Conservation (phyloP, 2,329 filamentous ascomycete species). For the Fusarium oligoseptatum region DNA sequence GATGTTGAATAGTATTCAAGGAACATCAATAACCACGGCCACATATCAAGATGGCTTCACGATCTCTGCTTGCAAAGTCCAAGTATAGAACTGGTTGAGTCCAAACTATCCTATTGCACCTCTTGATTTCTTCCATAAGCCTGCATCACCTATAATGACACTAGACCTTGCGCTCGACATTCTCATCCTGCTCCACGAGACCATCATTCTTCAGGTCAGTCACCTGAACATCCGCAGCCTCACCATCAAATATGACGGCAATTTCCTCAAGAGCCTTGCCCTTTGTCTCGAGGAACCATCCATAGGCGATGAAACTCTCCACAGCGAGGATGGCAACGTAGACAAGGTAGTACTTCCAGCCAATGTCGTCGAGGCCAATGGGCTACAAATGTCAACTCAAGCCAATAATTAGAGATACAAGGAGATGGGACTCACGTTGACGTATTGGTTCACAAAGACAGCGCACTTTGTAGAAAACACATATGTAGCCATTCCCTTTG, state of each 20-base stretch:
- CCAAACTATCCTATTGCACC: neutral
- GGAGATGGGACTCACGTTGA: slow-evolving; percentile 51
- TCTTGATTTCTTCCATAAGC: neutral
- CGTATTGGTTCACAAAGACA: slow-evolving; percentile 52
- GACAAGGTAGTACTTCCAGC: slow-evolving; percentile 69
- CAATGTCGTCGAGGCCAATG: slow-evolving; percentile 62
- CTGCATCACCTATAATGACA: neutral
- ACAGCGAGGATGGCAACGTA: slow-evolving; percentile 63
- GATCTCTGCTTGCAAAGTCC: neutral
- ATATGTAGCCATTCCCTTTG: slow-evolving; percentile 60
- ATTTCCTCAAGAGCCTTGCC: slow-evolving; percentile 66
- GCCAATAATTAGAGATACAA: neutral
- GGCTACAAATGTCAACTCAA: slow-evolving; percentile 49
- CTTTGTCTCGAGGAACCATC: slow-evolving; percentile 65
- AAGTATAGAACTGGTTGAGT: neutral
- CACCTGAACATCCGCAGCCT: slow-evolving; percentile 3
- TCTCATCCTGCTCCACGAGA: neutral
- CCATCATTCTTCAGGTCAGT: slow-evolving; percentile 6
- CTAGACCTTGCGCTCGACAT: slow-evolving; percentile 17
- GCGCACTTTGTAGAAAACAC: slow-evolving; percentile 47
- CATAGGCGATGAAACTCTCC: slow-evolving; percentile 60
- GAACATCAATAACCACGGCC: neutral
- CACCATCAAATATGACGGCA: slow-evolving; percentile 62
- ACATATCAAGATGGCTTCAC: neutral
- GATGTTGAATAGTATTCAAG: neutral